These are phyloP conservation scores for Hypomontagnella submonticulosa DNA, from an alignment of 495 filamentous ascomycete species.

Conservation along the genomic window DNA sequence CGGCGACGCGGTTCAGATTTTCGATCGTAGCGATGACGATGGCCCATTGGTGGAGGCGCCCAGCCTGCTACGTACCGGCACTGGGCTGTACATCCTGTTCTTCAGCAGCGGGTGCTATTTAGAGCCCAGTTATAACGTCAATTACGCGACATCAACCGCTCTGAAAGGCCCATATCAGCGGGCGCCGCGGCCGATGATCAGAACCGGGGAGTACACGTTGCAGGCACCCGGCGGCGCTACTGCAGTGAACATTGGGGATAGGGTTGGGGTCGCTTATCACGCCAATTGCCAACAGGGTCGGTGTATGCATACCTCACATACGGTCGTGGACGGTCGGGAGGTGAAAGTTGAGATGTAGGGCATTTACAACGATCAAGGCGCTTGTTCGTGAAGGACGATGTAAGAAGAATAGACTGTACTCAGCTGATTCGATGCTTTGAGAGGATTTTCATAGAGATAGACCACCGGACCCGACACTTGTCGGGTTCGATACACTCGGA, in stretches of 20 bases:
- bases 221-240: conserved; percentile 66
- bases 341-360: conserved; percentile 27
- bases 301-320: conserved; percentile 48
- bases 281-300: conserved; percentile 58
- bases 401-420: not conserved
- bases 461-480: conserved; percentile 17
- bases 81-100: conserved; percentile 66
- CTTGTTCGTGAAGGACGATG: not conserved
- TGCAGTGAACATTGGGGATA: conserved; percentile 51
- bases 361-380: not conserved
- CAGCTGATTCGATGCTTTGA: conserved; percentile 5
- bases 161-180: conserved; percentile 61
- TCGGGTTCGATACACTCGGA: not conserved
- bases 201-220: conserved; percentile 55
- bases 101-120: conserved; percentile 68
- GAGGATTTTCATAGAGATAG: conserved; percentile 2
- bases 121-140: conserved; percentile 61
- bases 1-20: conserved; percentile 62
- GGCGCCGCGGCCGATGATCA: conserved; percentile 50
- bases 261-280: conserved; percentile 63
- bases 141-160: conserved; percentile 59
- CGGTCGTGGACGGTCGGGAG: conserved; percentile 24
- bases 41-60: conserved; percentile 72
- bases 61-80: conserved; percentile 54
- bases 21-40: conserved; percentile 66